These are phyloP conservation scores for Aspergillus bombycis DNA, from an alignment of 2,329 filamentous ascomycete species.

Conservation along the genomic window DNA sequence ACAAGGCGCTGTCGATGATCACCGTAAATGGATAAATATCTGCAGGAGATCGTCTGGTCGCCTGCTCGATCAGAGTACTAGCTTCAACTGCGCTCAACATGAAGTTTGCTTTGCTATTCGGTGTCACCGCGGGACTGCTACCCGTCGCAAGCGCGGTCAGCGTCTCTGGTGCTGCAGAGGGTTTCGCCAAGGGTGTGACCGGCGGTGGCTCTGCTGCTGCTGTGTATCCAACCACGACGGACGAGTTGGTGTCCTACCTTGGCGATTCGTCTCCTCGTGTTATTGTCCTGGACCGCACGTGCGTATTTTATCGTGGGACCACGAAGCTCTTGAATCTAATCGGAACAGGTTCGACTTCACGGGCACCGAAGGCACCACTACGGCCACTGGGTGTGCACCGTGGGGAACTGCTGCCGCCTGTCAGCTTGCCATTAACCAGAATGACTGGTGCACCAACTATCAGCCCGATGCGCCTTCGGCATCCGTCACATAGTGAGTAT, in stretches of 20 bases:
- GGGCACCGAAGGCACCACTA: constrained; percentile 41
- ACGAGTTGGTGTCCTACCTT: constrained; percentile 63
- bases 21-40: not conserved
- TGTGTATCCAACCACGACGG: constrained; percentile 57
- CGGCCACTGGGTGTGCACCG: constrained; percentile 60
- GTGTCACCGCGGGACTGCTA: constrained; percentile 16
- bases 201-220: constrained; percentile 60
- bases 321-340: not conserved
- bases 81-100: constrained; percentile 14
- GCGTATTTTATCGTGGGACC: not conserved
- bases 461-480: constrained; percentile 55
- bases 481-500: constrained; percentile 37
- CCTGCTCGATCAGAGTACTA: not conserved
- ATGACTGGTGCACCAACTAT: constrained; percentile 64
- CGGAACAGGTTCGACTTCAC: constrained; percentile 19
- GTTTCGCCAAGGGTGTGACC: constrained; percentile 59
- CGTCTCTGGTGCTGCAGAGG: constrained; percentile 44
- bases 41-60: not conserved
- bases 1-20: not conserved
- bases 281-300: constrained; percentile 50
- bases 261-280: constrained; percentile 56
- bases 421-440: constrained; percentile 64
- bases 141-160: constrained; percentile 19
- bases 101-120: constrained; percentile 19
- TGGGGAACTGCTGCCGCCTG: constrained; percentile 58